These are phyloP conservation scores for Mycocentrospora acerina DNA, from an alignment of 2,329 filamentous ascomycete genomes.

Conservation along the genomic window DNA sequence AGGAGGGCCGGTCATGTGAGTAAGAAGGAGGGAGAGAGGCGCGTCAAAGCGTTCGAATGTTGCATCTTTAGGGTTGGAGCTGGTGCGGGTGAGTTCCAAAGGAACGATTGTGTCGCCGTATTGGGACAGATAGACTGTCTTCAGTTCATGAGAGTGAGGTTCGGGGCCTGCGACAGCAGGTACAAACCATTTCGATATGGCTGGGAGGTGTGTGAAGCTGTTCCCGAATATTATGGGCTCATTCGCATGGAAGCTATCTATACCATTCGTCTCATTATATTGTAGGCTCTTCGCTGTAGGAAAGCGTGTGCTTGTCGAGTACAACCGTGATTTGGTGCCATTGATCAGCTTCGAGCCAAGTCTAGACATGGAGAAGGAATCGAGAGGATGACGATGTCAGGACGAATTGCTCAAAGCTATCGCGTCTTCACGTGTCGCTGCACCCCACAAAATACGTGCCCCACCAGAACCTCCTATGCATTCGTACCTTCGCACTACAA, in stretches of 20 bases:
- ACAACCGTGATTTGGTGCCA: slow-evolving; percentile 6
- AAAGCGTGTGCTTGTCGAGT: slow-evolving; percentile 13
- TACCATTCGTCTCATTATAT: slow-evolving; percentile 5
- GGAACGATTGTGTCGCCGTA: slow-evolving; percentile 56
- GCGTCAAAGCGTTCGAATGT: slow-evolving; percentile 61
- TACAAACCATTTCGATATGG: slow-evolving; percentile 36
- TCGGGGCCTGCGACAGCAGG: slow-evolving; percentile 1
- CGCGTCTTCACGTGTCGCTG: slow-evolving; percentile 24
- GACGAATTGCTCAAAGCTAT: slow-evolving; percentile 2
- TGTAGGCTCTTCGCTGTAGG: slow-evolving; percentile 6
- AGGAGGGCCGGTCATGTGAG: slow-evolving; percentile 49
- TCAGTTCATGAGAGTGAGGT: slow-evolving; percentile 14
- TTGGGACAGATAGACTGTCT: slow-evolving; percentile 31
- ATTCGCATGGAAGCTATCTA: slow-evolving; percentile 16
- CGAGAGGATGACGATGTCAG: slow-evolving; percentile 2
- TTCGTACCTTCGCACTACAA: slow-evolving; percentile 1
- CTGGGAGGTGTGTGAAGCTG: slow-evolving; percentile 25
- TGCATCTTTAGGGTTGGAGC: slow-evolving; percentile 28
- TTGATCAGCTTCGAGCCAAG: not conserved
- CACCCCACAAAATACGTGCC: slow-evolving; percentile 18
- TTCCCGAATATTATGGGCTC: slow-evolving; percentile 26
- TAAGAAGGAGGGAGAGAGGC: slow-evolving; percentile 65
- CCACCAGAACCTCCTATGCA: slow-evolving; percentile 23
- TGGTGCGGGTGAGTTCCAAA: slow-evolving; percentile 57
- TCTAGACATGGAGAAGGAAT: slow-evolving; percentile 9